phyloP scores from a whole-genome alignment of 495 filamentous ascomycete species.

The Articulospora tetracladia region DNA sequence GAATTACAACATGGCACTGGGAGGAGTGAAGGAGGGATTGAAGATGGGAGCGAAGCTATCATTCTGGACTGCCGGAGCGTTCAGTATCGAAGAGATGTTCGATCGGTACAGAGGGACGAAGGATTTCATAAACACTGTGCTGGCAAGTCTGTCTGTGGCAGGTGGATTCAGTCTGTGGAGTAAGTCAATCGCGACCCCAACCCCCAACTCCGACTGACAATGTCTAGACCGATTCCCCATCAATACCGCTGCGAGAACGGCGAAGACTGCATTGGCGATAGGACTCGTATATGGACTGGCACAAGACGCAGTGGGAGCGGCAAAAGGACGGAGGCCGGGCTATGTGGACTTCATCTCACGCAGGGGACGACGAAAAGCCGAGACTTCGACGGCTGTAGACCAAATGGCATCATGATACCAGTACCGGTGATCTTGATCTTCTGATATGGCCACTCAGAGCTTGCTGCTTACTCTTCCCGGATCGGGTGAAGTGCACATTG shows the following conservation, averaged over 20 bases:
- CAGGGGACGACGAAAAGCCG: slow-evolving; percentile 14
- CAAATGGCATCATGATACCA: slow-evolving; percentile 7
- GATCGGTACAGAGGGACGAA: slow-evolving; percentile 67
- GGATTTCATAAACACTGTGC: slow-evolving; percentile 72
- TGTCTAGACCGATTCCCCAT: slow-evolving; percentile 72
- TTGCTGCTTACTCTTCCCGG: not conserved
- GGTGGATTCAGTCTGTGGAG: slow-evolving; percentile 86
- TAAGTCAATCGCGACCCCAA: slow-evolving; percentile 38
- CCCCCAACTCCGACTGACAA: not conserved
- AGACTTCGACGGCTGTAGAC: slow-evolving; percentile 2
- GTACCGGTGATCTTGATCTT: not conserved
- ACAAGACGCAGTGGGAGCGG: slow-evolving; percentile 65
- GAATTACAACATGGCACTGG: slow-evolving; percentile 77
- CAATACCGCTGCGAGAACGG: slow-evolving; percentile 76
- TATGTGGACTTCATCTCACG: slow-evolving; percentile 68
- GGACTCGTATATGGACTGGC: slow-evolving; percentile 77
- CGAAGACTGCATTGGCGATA: slow-evolving; percentile 71
- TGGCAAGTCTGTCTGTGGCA: slow-evolving; percentile 76
- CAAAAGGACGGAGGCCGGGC: slow-evolving; percentile 63
- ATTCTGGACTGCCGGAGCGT: slow-evolving; percentile 63
- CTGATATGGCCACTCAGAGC: not conserved
- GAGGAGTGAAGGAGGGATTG: slow-evolving; percentile 71
- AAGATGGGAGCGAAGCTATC: slow-evolving; percentile 69
- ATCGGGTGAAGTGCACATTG: not conserved
- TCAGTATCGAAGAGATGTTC: slow-evolving; percentile 77